Conservation (phyloP, 257 asterid species). For the Jacaranda copaia region DNA sequence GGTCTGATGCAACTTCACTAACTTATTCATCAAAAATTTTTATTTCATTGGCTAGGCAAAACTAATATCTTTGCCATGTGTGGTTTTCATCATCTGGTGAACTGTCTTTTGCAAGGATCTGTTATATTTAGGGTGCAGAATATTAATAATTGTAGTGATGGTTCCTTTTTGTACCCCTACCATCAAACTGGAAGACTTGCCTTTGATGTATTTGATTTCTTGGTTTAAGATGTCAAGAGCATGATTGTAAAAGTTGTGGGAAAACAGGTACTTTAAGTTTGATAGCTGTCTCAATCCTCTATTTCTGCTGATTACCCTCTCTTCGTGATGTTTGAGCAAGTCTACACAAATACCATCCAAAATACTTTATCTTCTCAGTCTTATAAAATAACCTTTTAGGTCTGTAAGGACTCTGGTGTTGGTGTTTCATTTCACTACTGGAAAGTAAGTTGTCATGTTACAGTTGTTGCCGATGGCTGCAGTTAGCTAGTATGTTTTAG, state of each 20-base stretch:
- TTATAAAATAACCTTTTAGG: background rate
- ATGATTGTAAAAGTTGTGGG: slow-evolving; percentile 10
- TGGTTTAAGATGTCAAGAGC: slow-evolving; percentile 25
- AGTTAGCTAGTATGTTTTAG: background rate
- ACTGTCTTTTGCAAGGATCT: background rate
- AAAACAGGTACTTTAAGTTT: background rate
- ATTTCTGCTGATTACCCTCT: background rate
- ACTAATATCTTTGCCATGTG: background rate
- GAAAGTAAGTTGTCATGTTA: slow-evolving; percentile 19
- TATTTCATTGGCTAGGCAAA: slow-evolving; percentile 27
- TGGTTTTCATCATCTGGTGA: slow-evolving; percentile 11
- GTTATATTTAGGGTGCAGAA: slow-evolving; percentile 25
- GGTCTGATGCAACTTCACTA: background rate
- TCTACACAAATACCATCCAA: background rate
- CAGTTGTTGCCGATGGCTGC: slow-evolving; percentile 17
- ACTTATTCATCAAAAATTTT: background rate
- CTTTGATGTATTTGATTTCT: slow-evolving; percentile 4
- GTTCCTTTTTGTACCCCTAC: slow-evolving; percentile 23
- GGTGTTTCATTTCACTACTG: slow-evolving; percentile 1
- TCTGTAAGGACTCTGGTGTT: background rate
- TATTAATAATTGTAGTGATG: slow-evolving; percentile 13
- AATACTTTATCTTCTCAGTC: slow-evolving; percentile 1
- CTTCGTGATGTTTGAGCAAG: slow-evolving; percentile 16
- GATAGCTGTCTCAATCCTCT: background rate
- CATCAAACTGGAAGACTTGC: background rate